Evolutionary conservation across 805 yeast species (phyloP), one percentile per base, ranked within the genome.

Genomic region (Kodamaea hsintzibuensis): DNA sequence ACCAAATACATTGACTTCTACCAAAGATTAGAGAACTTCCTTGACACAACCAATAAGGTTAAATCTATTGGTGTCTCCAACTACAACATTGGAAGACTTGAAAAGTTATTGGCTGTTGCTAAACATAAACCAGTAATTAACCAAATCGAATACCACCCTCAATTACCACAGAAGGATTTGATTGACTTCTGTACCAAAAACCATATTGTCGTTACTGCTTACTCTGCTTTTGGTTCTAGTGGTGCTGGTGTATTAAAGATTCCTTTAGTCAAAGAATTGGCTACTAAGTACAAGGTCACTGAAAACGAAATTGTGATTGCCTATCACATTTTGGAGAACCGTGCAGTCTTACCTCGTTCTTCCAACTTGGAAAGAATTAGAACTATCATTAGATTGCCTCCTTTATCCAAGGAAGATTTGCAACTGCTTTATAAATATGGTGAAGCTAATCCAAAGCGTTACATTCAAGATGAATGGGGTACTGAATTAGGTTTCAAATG

Each of bases 301-400:
- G 76, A 82, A 0, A 84, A 82, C 52, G 87, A 82, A 58, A 77
- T 90, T 9, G 73, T 83, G 14, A 75, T 80, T 46, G 85, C 89
- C 18, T 88, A 87, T 69, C 63, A 85, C 62, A 78, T 86, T 19
- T 73, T 80, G 56, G 76, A 82, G 42, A 91, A 89, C 2, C 77
- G 87, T 52, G 74, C 78, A 8, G 84, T 80, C 1, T 69, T 89
- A 47, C 91, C 95, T 45, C 82, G 92, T 71, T 85, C 96, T 0
- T 76, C 84, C 13, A 89, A 87, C 50, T 74, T 81, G n/a, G 79
- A 78, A 19, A 82, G 96, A 66, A 80, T 89, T 50, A 73, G 68
- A 55, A 60, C 62, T 10, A 76, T 71, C n/a, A 64, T 68, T 16
- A 55, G 64, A 42, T 60, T 67, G 37, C 77, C 81, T 4, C 62